Conservation (phyloP, 768 basidiomycete species). For the Tylopilus felleus region DNA sequence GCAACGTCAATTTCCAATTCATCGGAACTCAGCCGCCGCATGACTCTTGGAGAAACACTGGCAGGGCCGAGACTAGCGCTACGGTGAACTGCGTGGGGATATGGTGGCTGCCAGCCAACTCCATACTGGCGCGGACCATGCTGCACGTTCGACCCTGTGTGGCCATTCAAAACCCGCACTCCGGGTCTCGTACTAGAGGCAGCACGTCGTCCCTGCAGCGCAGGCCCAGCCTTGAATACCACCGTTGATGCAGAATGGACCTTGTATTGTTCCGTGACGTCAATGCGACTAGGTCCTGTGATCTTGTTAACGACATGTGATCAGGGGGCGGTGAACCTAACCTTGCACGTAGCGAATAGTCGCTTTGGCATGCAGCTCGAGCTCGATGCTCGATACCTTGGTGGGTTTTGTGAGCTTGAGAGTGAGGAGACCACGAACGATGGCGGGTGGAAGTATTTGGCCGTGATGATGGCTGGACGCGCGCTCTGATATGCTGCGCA, state of each 20-base stretch:
- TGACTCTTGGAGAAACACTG: slow-evolving; percentile 1
- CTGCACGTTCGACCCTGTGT: neutral
- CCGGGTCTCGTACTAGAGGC: slow-evolving; percentile 17
- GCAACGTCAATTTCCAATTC: neutral
- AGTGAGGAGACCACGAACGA: slow-evolving; percentile 64
- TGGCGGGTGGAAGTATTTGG: slow-evolving; percentile 50
- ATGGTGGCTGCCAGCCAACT: neutral
- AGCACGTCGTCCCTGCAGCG: slow-evolving; percentile 25
- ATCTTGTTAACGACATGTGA: neutral
- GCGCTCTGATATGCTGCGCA: slow-evolving; percentile 45
- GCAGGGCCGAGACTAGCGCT: slow-evolving; percentile 13
- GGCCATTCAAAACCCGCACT: slow-evolving; percentile 10
- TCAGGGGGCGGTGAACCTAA: slow-evolving; percentile 30
- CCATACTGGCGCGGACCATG: neutral
- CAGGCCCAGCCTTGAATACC: slow-evolving; percentile 64
- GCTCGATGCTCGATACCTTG: slow-evolving; percentile 79
- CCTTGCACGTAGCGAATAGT: slow-evolving; percentile 85
- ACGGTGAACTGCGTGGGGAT: neutral
- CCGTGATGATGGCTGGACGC: slow-evolving; percentile 19
- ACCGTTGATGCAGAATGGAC: slow-evolving; percentile 68
- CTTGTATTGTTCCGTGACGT: slow-evolving; percentile 74
- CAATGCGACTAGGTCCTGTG: slow-evolving; percentile 60
- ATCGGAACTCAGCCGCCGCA: slow-evolving; percentile 12
- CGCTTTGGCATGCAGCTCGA: slow-evolving; percentile 72
- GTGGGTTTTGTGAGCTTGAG: slow-evolving; percentile 71